Evolutionary conservation across 2,329 filamentous ascomycete genomes (phyloP), one percentile per base, ranked within the genome.

Genomic region (Alternaria sp.): DNA sequence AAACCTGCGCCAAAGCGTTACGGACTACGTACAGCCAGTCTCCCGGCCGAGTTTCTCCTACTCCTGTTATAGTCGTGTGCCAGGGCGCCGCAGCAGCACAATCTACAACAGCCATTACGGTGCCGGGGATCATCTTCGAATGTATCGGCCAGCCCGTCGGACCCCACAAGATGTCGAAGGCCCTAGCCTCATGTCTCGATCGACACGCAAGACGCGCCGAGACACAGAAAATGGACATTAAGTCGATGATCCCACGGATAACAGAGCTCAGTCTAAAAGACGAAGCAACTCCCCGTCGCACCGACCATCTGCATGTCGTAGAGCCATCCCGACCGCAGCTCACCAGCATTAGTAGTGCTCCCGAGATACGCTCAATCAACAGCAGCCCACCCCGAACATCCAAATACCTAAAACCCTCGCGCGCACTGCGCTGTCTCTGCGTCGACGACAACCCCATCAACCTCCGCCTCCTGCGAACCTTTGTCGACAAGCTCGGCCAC

Each of bases 391-490:
- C 69, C 23, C 73, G 70, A 55, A 68, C 70, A 32, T 69, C 67
- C 4, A 59, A 62, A 7, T 69, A 69, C n/a, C 43, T 50, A 10
- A 65, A 69, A 23, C 63, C 66, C 3, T 62, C 70, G 13, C 68
- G 63, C 5, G 63, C 74, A 1, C 59, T 79, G 13, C 71, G 77
- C 44, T 75, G 79, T 36, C 70, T 81, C 12, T 75, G 77, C 10
- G 79, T 80, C 4, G 79, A 81, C 43, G 79, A 81, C 66, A 81
- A 81, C 32, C 74, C 77, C 1, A 80, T 81, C 69, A 81, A 81
- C 56, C 74, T 81, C 5, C 74, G 73, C 1, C 71, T 81, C 3
- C 69, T 81, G 1, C 72, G 70, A 0, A 79, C 76, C 3, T 79
- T 81, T 40, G 69, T 80, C 21, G 69, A 76, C 30, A 80, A 79